Evolutionary conservation across 2,329 filamentous ascomycete genomes (phyloP), one percentile per base, ranked within the genome.

Genomic region (Cryphonectria naterciae): DNA sequence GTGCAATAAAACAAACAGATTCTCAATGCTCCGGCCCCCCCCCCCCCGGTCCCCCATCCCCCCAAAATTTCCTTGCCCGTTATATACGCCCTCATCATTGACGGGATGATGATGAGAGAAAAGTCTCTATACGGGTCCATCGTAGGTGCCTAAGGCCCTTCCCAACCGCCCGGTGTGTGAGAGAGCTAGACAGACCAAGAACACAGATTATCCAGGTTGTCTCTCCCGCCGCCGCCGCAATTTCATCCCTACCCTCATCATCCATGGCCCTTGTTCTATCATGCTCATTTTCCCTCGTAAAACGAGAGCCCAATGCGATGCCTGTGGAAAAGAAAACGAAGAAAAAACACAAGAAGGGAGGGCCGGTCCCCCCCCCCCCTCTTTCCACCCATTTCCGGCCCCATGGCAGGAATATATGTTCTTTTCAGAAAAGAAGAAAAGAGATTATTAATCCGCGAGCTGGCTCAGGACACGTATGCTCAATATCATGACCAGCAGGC

Each of bases 401-500:
- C 19, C 46, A 49, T n/a, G 19, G 46, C 46, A n/a, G 46, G 46
- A n/a, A 46, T 46, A 39, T 46, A 39, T 49, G 11, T 49, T 22
- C 46, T n/a, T 49, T 49, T 49, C 2, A 10, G 19, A 49, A 46
- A 46, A 19, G 25, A 28, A 32, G 19, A 32, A 1, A 19, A 8
- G 13, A 8, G 13, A 58, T 70, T 69, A 65, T 78, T 72, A 80
- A 49, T 80, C 82, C 68, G 83, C 83, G 78, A 89, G 82, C 77
- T 92, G 87, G 76, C 89, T 87, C 74, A 98, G 83, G 70, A 97
- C 87, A 75, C 91, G 88, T 79, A 98, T 96, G 83, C 94, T 98
- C 80, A 98, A 84, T 77, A 98, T 97, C 94, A 98, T 98, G 78
- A 98, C 92, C 73, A 99, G 85, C 81, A 98, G 82, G 69, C 95